phyloP scores from a whole-genome alignment of 192 early-diverging fungal genomes.

The Phycomyces blakesleeanus region DNA sequence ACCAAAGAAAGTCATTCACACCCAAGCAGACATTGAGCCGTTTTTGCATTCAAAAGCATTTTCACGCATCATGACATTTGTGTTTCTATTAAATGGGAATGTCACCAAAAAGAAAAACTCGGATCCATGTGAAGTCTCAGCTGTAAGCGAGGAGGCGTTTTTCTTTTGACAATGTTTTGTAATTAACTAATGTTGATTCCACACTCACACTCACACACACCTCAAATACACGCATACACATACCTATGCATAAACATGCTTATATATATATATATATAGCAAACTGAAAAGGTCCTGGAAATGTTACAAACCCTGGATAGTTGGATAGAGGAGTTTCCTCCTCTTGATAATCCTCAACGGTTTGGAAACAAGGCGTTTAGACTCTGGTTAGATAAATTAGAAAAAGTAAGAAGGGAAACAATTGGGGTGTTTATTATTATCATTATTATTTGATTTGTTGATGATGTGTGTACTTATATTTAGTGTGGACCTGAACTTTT shows the following conservation, averaged over 20 bases:
- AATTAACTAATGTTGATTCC: not conserved
- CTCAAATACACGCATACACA: too few species aligned
- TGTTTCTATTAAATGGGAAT: slow-evolving; percentile 67
- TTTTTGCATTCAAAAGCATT: slow-evolving; percentile 69
- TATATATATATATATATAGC: too few species aligned
- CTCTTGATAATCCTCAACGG: slow-evolving; percentile 63
- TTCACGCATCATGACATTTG: slow-evolving; percentile 65
- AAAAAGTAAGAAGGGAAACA: slow-evolving; percentile 30
- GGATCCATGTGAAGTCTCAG: slow-evolving; percentile 51
- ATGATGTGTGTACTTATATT: not conserved
- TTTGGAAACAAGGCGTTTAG: slow-evolving; percentile 94
- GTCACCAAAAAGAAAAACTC: slow-evolving; percentile 62
- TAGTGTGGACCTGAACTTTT: slow-evolving; percentile 23
- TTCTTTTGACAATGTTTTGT: not conserved
- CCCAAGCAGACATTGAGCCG: slow-evolving; percentile 46
- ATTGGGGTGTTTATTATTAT: not conserved
- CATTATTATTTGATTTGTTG: not conserved
- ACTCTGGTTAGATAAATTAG: slow-evolving; percentile 61
- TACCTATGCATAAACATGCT: too few species aligned
- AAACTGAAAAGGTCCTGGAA: slow-evolving; percentile 45
- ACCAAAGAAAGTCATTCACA: slow-evolving; percentile 58
- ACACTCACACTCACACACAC: too few species aligned
- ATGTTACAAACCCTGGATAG: slow-evolving; percentile 62
- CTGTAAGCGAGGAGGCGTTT: too few species aligned
- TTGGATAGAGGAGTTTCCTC: slow-evolving; percentile 80